These are phyloP conservation scores for Penicillium turbatum DNA, from an alignment of 495 filamentous ascomycete genomes.

Conservation along the genomic window DNA sequence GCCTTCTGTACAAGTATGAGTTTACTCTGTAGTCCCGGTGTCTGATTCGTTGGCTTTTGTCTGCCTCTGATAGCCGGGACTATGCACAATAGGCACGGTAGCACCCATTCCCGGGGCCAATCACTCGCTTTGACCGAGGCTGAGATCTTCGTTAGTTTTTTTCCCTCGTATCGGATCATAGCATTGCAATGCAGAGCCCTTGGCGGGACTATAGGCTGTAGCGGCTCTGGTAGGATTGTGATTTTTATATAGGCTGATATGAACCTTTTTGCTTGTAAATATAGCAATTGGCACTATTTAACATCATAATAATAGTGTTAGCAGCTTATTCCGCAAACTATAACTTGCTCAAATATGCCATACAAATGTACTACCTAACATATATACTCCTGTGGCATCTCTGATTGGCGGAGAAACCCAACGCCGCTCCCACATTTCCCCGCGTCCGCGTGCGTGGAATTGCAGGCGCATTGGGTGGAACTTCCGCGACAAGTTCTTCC, in stretches of 20 bases:
- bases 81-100: neutral
- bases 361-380: too few species aligned
- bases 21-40: neutral
- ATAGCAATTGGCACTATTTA: neutral
- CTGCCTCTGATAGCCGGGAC: neutral
- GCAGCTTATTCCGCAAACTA: too few species aligned
- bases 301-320: too few species aligned
- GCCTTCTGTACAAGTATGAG: neutral
- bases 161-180: slow-evolving; percentile 25
- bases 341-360: too few species aligned
- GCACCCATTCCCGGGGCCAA: neutral
- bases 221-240: neutral
- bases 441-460: slow-evolving; percentile 19
- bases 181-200: neutral
- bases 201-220: neutral
- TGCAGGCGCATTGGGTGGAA: slow-evolving; percentile 4
- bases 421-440: slow-evolving; percentile 21
- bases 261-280: neutral
- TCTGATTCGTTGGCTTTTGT: neutral
- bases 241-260: neutral
- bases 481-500: slow-evolving; percentile 8
- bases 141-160: slow-evolving; percentile 13
- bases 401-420: slow-evolving; percentile 42
- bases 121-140: slow-evolving; percentile 12
- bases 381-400: neutral